A percentile compares a stretch with the other conserved stretches of the same genome.
phyloP scores from a whole-genome alignment of 371 early-diverging fungal genomes.

The Mucor indicus region DNA sequence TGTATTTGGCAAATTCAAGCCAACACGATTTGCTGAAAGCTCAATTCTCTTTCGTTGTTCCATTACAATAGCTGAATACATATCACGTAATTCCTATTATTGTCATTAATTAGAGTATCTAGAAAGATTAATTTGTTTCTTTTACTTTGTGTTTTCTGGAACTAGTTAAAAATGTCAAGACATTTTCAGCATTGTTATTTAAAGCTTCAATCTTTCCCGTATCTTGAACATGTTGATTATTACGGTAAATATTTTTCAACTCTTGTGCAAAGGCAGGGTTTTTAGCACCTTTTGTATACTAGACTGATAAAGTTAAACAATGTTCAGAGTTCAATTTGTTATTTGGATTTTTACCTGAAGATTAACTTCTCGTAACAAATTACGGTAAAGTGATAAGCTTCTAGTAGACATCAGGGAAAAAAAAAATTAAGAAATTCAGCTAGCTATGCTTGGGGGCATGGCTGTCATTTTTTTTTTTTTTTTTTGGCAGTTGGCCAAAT shows the following conservation, averaged over 20 bases:
- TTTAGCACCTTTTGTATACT: constrained; percentile 40
- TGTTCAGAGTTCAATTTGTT: background rate
- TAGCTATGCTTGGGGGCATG: too few species aligned
- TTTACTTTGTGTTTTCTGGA: constrained; percentile 46
- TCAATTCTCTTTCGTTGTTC: constrained; percentile 49
- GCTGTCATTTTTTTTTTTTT: too few species aligned
- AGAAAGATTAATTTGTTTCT: background rate
- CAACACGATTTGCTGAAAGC: constrained; percentile 47
- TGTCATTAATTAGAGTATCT: background rate
- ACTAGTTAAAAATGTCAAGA: constrained; percentile 34
- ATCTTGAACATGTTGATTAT: constrained; percentile 33
- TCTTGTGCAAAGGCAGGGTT: constrained; percentile 35
- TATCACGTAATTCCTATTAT: constrained; percentile 32
- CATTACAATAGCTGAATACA: constrained; percentile 41
- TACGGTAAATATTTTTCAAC: constrained; percentile 30
- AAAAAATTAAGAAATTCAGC: too few species aligned
- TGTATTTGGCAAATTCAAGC: constrained; percentile 39
- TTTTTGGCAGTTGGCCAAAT: too few species aligned
- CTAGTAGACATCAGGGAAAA: too few species aligned
- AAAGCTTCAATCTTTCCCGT: constrained; percentile 23
- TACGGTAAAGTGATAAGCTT: constrained; percentile 27
- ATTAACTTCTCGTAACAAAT: constrained; percentile 40
- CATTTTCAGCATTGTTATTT: constrained; percentile 42
- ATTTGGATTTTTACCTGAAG: constrained; percentile 22
- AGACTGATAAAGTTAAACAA: background rate